Conservation (phyloP, 2,329 filamentous ascomycete species). For the Ceratocystis ficicola region DNA sequence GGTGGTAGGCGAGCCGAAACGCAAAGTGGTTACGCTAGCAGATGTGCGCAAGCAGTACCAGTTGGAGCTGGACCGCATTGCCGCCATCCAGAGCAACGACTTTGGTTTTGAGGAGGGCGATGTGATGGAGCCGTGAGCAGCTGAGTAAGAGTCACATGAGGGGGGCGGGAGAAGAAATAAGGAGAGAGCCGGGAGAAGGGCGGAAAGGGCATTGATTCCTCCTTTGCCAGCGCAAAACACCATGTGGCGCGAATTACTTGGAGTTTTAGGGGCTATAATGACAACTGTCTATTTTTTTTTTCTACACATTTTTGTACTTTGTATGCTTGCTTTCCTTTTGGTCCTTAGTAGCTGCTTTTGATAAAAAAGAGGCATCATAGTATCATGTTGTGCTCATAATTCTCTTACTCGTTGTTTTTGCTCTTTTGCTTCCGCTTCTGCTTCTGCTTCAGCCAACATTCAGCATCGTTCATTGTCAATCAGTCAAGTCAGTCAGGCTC, state of each 20-base stretch:
- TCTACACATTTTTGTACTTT: constrained; percentile 15
- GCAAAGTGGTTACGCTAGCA: constrained; percentile 70
- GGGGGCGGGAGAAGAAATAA: background rate
- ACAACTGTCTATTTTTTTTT: background rate
- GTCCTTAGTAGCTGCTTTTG: constrained; percentile 9
- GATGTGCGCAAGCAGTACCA: constrained; percentile 85
- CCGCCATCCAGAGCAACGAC: constrained; percentile 76
- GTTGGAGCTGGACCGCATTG: constrained; percentile 75
- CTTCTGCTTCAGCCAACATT: background rate
- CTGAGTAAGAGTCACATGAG: constrained; percentile 16
- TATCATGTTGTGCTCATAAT: background rate
- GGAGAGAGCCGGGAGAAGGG: too few species aligned
- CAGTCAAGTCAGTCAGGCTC: background rate
- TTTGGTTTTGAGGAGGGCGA: constrained; percentile 59
- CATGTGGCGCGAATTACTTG: constrained; percentile 1
- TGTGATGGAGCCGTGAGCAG: constrained; percentile 40
- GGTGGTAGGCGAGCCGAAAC: constrained; percentile 35
- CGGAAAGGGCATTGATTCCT: background rate
- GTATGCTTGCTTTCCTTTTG: constrained; percentile 25
- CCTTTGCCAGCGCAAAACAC: background rate
- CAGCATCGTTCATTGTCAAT: too few species aligned
- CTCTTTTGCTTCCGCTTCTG: background rate
- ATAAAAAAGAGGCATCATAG: background rate
- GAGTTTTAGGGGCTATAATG: constrained; percentile 1
- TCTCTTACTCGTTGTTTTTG: background rate